Evolutionary conservation across 2,329 filamentous ascomycete species (phyloP).

Genomic region (Colletotrichum orchidophilum): DNA sequence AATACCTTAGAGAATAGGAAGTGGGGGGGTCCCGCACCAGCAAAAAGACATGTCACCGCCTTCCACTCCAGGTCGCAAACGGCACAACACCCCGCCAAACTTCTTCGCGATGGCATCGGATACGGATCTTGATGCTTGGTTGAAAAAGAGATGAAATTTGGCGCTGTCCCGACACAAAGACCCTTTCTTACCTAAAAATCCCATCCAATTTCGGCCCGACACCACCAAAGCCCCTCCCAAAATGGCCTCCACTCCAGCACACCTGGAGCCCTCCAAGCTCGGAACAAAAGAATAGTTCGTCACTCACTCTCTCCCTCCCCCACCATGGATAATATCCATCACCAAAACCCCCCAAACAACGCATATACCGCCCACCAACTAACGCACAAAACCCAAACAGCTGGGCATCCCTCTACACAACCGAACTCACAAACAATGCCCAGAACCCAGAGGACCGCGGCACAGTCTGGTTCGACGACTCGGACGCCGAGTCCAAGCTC

Average conservation of each 20-base stretch:
- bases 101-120: constrained; percentile 25
- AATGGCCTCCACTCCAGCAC: constrained; percentile 58
- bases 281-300: constrained; percentile 92
- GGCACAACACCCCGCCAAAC: constrained; percentile 25
- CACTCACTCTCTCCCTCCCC: constrained; percentile 6
- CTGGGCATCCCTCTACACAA: constrained; percentile 80
- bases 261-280: constrained; percentile 80
- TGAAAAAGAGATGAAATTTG: background rate
- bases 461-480: constrained; percentile 96
- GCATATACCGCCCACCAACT: constrained; percentile 17
- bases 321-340: background rate
- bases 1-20: background rate
- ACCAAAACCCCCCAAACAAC: constrained; percentile 9
- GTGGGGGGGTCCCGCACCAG: background rate
- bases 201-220: too few relatives aligned
- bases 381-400: constrained; percentile 50
- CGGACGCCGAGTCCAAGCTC: constrained; percentile 85
- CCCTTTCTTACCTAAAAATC: background rate
- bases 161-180: background rate
- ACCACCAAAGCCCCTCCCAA: background rate
- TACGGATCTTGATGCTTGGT: background rate
- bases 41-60: constrained; percentile 1
- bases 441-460: constrained; percentile 81
- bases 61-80: background rate
- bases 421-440: constrained; percentile 76